phyloP scores from a whole-genome alignment of 345 rosid species.

The Alliaria petiolata region DNA sequence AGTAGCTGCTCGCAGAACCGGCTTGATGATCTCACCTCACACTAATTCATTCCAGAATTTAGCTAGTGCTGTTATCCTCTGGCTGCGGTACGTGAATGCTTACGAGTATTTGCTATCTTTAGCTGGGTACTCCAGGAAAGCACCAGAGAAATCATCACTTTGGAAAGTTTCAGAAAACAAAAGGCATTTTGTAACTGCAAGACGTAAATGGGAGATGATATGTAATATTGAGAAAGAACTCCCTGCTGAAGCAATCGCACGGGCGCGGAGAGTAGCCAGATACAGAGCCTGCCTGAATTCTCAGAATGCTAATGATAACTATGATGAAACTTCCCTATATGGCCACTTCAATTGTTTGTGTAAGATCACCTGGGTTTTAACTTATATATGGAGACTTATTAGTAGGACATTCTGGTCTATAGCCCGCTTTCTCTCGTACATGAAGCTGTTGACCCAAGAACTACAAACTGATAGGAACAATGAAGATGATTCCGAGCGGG shows the following conservation, averaged over 20 bases:
- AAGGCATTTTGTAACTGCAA: slow-evolving; percentile 41
- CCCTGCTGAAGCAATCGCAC: slow-evolving; percentile 73
- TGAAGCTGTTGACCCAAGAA: slow-evolving; percentile 30
- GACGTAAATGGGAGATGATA: slow-evolving; percentile 55
- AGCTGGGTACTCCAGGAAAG: slow-evolving; percentile 51
- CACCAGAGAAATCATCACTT: slow-evolving; percentile 38
- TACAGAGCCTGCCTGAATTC: slow-evolving; percentile 41
- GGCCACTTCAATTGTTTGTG: slow-evolving; percentile 24
- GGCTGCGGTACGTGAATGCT: slow-evolving; percentile 65
- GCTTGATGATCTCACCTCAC: slow-evolving; percentile 51
- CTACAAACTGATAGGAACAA: slow-evolving; percentile 26
- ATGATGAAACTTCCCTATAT: slow-evolving; percentile 25
- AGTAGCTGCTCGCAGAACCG: slow-evolving; percentile 65
- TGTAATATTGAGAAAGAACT: slow-evolving; percentile 60
- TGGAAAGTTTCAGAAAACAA: slow-evolving; percentile 45
- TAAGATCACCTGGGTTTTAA: slow-evolving; percentile 35
- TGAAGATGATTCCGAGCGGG: slow-evolving; percentile 34
- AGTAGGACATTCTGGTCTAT: slow-evolving; percentile 34
- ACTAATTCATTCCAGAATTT: slow-evolving; percentile 53
- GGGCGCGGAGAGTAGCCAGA: slow-evolving; percentile 78
- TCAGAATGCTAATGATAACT: slow-evolving; percentile 33
- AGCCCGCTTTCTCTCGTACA: slow-evolving; percentile 26
- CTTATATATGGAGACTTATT: slow-evolving; percentile 39
- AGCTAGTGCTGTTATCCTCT: slow-evolving; percentile 44
- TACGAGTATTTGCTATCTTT: slow-evolving; percentile 57